Conservation (phyloP, 768 basidiomycete genomes). For the Pleurotus ostreatus region DNA sequence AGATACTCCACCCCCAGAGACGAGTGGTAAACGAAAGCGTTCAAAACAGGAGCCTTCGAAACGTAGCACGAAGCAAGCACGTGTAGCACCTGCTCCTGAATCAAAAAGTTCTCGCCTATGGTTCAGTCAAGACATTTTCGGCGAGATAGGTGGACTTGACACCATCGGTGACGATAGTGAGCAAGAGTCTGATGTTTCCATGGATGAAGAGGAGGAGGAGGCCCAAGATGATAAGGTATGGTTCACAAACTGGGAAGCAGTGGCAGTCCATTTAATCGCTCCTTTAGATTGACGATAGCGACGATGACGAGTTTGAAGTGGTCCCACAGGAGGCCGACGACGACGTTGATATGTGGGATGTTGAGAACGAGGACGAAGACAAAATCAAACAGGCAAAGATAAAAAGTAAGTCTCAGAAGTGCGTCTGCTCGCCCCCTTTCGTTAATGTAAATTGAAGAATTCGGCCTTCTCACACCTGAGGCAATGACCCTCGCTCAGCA, state of each 20-base stretch:
- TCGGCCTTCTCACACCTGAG: conserved; percentile 82
- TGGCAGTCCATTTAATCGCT: not conserved
- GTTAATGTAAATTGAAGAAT: conserved; percentile 39
- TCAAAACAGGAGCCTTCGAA: conserved; percentile 15
- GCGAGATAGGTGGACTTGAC: conserved; percentile 43
- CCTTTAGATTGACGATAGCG: conserved; percentile 21
- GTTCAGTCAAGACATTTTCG: conserved; percentile 94
- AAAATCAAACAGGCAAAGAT: conserved; percentile 61
- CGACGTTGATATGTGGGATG: conserved; percentile 75
- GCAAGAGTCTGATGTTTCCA: conserved; percentile 21
- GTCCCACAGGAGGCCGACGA: conserved; percentile 63
- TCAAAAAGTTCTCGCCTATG: conserved; percentile 69
- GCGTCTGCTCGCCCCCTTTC: not conserved
- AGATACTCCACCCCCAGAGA: conserved; percentile 20
- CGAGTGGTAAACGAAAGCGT: conserved; percentile 44
- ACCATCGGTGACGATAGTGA: conserved; percentile 15
- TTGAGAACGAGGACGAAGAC: conserved; percentile 73
- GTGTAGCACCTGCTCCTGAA: conserved; percentile 47
- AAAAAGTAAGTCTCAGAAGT: conserved; percentile 44
- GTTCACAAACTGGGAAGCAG: no score
- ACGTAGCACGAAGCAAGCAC: conserved; percentile 42
- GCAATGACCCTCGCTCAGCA: conserved; percentile 89
- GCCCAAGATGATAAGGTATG: conserved; percentile 14
- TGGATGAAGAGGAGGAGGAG: conserved; percentile 13
- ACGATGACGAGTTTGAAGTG: conserved; percentile 69